Percentiles rank a stretch among this genome's conserved stretches.
These are phyloP conservation scores for Suillus subalutaceus DNA, from an alignment of 768 basidiomycete genomes.

Conservation along the genomic window DNA sequence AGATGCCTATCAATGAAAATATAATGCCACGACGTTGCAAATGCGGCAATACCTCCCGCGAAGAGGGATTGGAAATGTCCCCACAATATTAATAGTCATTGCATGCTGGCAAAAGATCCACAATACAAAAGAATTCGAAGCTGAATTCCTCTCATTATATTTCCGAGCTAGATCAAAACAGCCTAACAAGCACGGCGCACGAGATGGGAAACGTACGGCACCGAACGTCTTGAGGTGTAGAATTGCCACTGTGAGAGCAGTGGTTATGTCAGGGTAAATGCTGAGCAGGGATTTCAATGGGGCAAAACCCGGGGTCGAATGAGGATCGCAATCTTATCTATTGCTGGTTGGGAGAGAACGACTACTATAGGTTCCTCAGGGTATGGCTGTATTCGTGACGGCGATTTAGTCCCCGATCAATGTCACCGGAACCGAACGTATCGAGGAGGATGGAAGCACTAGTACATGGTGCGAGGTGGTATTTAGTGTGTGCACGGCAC, in stretches of 20 bases:
- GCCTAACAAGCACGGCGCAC: neutral
- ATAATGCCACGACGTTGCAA: neutral
- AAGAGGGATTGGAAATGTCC: neutral
- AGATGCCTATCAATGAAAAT: neutral
- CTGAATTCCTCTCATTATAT: neutral
- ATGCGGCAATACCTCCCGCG: neutral
- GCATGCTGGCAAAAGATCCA: neutral
- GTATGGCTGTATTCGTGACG: neutral
- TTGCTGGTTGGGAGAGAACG: neutral
- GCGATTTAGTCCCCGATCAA: neutral
- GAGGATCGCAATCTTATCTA: neutral
- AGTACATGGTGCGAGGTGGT: neutral
- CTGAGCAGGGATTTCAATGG: neutral
- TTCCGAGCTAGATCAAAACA: constrained; percentile 9
- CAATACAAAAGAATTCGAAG: neutral
- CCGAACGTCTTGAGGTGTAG: neutral
- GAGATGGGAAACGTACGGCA: neutral
- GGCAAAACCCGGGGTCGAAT: neutral
- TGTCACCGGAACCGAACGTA: neutral
- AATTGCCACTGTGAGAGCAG: constrained; percentile 8
- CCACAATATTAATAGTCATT: neutral
- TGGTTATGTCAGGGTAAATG: constrained; percentile 4
- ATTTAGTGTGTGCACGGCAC: neutral
- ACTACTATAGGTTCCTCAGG: neutral
- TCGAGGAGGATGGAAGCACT: neutral